Evolutionary conservation across 768 basidiomycete species (phyloP), one percentile per base, ranked within the genome.

Genomic region (Grammothele lineata): DNA sequence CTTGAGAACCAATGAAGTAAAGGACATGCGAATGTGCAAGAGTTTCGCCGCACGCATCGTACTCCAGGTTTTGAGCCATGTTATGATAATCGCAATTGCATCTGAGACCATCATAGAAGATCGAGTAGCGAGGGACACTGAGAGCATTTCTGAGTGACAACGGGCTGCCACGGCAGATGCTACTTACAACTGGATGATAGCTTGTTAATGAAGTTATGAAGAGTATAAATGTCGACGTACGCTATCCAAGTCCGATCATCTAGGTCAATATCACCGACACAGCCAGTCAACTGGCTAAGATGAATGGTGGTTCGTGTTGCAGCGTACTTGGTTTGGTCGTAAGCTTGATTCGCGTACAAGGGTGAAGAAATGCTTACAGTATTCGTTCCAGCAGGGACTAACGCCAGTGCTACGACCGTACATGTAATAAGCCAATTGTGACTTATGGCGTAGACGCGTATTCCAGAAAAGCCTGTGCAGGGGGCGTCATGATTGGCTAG

Each of bases 61-160:
- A 11, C 30, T 17, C 39, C 40, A 56, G 1, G 54, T 56, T 27
- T 52, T 52, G 21, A 49, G 35, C 54, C 50, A 56, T 11, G 54
- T 56, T 15, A 52, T 36, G 14, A 47, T 23, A 36, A 56, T 43
- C 25, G 52, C 51, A 22, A 52, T 49, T 14, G 33, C 40, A 7
- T 56, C 54, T 14, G 50, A 51, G 4, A 32, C 25, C 2, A 43
- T 50, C 44, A 52, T 37, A 21, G 27, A 43, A 1, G 40, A 38
- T 3, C 54, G 40, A 8, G 54, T n/a, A n/a, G n/a, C n/a, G n/a
- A n/a, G n/a, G n/a, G n/a, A n/a, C n/a, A n/a, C n/a, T n/a, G n/a
- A n/a, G n/a, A n/a, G n/a, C n/a, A n/a, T n/a, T n/a, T n/a, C n/a
- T n/a, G n/a, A n/a, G n/a, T n/a, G n/a, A n/a, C n/a, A n/a, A n/a